Evolutionary conservation across 768 basidiomycete species (phyloP).

Genomic region (Cystofilobasidium macerans): DNA sequence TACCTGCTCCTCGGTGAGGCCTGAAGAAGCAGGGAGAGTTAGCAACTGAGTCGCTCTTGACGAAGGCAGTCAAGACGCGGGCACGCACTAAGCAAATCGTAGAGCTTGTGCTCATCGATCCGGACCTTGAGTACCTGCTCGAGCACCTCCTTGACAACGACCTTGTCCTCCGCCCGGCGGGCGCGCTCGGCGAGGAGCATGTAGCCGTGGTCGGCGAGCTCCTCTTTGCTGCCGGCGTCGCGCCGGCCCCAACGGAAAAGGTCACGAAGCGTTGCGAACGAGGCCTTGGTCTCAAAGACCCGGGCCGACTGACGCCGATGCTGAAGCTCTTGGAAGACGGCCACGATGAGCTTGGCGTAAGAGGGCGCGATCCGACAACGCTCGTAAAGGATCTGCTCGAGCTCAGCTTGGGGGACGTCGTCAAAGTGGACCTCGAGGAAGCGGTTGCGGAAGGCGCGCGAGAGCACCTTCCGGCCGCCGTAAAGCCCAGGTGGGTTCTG

Average conservation of each 20-base stretch:
- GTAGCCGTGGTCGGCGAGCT: slow-evolving; percentile 89
- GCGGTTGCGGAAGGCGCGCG: slow-evolving; percentile 90
- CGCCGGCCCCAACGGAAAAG: slow-evolving; percentile 94
- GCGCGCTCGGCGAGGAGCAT: slow-evolving; percentile 93
- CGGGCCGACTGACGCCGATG: slow-evolving; percentile 79
- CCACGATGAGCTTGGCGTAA: slow-evolving; percentile 78
- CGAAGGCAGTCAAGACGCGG: not conserved
- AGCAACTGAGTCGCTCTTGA: slow-evolving; percentile 28
- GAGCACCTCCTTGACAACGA: slow-evolving; percentile 81
- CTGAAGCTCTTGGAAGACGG: slow-evolving; percentile 84
- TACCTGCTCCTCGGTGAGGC: slow-evolving; percentile 11
- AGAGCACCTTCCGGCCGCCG: slow-evolving; percentile 85
- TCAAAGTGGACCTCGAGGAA: slow-evolving; percentile 97
- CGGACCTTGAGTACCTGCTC: slow-evolving; percentile 77
- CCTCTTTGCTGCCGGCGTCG: slow-evolving; percentile 77
- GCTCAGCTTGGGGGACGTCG: slow-evolving; percentile 85
- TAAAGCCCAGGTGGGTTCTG: slow-evolving; percentile 96
- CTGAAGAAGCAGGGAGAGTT: not conserved
- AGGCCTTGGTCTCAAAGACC: slow-evolving; percentile 94
- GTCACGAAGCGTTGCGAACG: slow-evolving; percentile 92
- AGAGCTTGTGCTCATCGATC: slow-evolving; percentile 62
- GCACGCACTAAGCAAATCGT: slow-evolving; percentile 40
- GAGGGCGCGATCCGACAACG: slow-evolving; percentile 87
- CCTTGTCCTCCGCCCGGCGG: slow-evolving; percentile 71
- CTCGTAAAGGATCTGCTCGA: slow-evolving; percentile 87